A percentile compares a stretch with the other conserved stretches of the same genome.
Evolutionary conservation across 208 protist genomes (phyloP).

Genomic region (Leishmania major): DNA sequence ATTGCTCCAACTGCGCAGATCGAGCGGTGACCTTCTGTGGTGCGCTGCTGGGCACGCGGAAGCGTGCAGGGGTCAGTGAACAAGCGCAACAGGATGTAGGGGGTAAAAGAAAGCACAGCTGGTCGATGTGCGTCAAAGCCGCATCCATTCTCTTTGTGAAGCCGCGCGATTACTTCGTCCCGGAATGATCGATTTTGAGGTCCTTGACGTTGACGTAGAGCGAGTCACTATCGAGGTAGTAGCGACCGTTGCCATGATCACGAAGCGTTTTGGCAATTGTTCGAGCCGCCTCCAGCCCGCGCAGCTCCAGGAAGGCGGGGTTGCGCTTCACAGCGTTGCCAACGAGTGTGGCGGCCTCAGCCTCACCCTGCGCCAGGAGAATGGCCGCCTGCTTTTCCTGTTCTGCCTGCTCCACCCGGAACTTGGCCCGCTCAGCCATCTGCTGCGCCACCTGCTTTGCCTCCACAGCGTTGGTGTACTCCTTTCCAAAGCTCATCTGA

Average conservation of each 20-base stretch:
- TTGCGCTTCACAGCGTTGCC: conserved; percentile 90
- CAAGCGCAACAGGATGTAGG: not conserved
- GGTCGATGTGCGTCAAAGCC: not conserved
- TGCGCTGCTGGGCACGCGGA: not conserved
- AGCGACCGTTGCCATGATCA: conserved; percentile 67
- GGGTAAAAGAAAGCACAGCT: not conserved
- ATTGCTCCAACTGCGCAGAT: not conserved
- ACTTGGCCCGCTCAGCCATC: conserved; percentile 95
- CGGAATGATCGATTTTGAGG: conserved; percentile 38
- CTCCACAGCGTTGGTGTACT: conserved; percentile 96
- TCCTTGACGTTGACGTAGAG: conserved; percentile 80
- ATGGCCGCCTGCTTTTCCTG: conserved; percentile 94
- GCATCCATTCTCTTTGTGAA: not conserved
- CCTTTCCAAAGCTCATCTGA: conserved; percentile 95
- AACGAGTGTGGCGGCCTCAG: conserved; percentile 89
- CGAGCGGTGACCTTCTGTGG: not conserved
- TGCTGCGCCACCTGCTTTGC: conserved; percentile 97
- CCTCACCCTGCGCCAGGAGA: conserved; percentile 94
- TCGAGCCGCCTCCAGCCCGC: conserved; percentile 92
- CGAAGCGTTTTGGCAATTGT: conserved; percentile 89
- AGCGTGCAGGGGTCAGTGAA: not conserved
- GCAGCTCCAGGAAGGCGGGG: conserved; percentile 92
- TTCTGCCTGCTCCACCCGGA: conserved; percentile 94
- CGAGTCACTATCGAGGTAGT: conserved; percentile 84
- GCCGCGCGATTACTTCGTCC: conserved; percentile 10